Percentiles rank a stretch among this genome's conserved stretches.
Conservation (phyloP, 2,329 filamentous ascomycete species). For the Orbilia oligospora region DNA sequence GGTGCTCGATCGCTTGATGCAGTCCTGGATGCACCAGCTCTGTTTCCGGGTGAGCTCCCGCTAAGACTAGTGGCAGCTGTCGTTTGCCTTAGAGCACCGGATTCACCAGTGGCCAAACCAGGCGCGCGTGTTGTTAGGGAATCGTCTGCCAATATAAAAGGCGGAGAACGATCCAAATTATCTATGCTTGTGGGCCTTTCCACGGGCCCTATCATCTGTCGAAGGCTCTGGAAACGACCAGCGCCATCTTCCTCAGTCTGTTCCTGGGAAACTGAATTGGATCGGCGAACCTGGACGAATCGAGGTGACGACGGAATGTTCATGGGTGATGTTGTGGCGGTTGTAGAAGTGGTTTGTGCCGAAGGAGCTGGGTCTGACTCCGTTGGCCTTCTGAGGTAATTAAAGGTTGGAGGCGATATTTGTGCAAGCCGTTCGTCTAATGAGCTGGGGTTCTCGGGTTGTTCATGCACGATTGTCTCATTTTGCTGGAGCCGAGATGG, state of each 20-base stretch:
- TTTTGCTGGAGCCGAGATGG: slow-evolving; percentile 79
- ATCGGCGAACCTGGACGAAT: slow-evolving; percentile 61
- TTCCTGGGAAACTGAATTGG: slow-evolving; percentile 63
- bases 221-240: slow-evolving; percentile 58
- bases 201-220: slow-evolving; percentile 54
- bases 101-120: slow-evolving; percentile 56
- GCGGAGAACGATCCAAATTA: slow-evolving; percentile 60
- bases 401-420: slow-evolving; percentile 40
- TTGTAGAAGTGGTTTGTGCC: slow-evolving; percentile 40
- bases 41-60: slow-evolving; percentile 31
- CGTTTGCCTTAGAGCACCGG: slow-evolving; percentile 52
- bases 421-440: slow-evolving; percentile 48
- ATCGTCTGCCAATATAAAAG: slow-evolving; percentile 61
- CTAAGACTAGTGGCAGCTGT: slow-evolving; percentile 34
- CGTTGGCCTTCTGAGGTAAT: slow-evolving; percentile 45
- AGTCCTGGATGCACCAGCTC: slow-evolving; percentile 25
- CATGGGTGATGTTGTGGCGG: slow-evolving; percentile 63
- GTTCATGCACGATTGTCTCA: slow-evolving; percentile 53
- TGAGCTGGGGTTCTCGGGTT: slow-evolving; percentile 42
- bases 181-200: slow-evolving; percentile 61
- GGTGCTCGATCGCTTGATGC: slow-evolving; percentile 45
- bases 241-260: slow-evolving; percentile 40
- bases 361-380: slow-evolving; percentile 30
- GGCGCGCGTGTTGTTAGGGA: slow-evolving; percentile 61
- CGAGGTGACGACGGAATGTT: slow-evolving; percentile 64